phyloP scores from a whole-genome alignment of 1,139 yeast species.

The Kodamaea fungicola region DNA sequence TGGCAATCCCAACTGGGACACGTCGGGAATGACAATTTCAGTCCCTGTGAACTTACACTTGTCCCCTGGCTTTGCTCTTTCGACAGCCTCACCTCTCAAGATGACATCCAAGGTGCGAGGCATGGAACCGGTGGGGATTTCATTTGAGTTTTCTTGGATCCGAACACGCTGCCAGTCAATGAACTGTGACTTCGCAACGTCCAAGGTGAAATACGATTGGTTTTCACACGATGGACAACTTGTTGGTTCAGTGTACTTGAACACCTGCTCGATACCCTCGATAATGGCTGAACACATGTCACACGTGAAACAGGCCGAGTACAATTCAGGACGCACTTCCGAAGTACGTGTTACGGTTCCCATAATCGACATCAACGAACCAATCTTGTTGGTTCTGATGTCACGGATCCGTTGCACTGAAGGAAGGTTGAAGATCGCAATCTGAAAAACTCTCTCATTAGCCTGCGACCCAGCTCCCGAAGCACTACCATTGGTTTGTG shows the following conservation, averaged over 20 bases:
- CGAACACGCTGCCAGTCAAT: constrained; percentile 97
- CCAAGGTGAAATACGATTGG: constrained; percentile 81
- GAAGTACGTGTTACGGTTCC: constrained; percentile 98
- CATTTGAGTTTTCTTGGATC: constrained; percentile 91
- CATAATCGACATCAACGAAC: constrained; percentile 77
- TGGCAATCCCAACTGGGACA: constrained; percentile 92
- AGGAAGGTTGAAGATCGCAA: constrained; percentile 86
- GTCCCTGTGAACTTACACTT: constrained; percentile 94
- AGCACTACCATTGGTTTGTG: constrained; percentile 9
- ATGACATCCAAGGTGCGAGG: constrained; percentile 95
- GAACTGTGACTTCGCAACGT: constrained; percentile 80
- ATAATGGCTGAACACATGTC: constrained; percentile 83
- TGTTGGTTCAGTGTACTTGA: constrained; percentile 93
- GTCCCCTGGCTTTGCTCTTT: constrained; percentile 97
- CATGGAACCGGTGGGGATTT: constrained; percentile 98
- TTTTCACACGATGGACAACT: constrained; percentile 90
- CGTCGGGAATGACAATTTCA: constrained; percentile 93
- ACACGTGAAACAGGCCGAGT: constrained; percentile 83
- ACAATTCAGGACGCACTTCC: constrained; percentile 95
- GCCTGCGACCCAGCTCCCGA: constrained; percentile 29
- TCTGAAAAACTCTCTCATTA: constrained; percentile 77
- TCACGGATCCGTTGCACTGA: constrained; percentile 84
- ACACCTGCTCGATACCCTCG: constrained; percentile 89
- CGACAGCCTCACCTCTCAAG: constrained; percentile 91
- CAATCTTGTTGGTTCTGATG: constrained; percentile 84